Base-by-base conservation (phyloP, 1,139 yeast species). In the Kluyveromyces sp. region DNA sequence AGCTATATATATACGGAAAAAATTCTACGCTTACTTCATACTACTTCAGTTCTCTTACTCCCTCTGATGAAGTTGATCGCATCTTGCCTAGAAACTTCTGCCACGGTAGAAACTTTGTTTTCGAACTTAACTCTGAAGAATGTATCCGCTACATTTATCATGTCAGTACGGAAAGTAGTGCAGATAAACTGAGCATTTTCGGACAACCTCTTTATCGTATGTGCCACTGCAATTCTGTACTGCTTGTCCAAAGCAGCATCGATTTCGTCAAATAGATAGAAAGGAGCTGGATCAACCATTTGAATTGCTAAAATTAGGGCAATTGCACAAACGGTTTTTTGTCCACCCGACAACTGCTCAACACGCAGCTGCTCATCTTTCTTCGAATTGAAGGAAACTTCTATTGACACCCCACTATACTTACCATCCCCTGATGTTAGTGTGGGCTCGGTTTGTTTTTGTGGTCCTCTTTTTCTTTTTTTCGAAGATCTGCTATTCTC, bases 171-270 rank as follows among this genome's bases (percentile, higher is more conserved):
- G 70, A 94, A 94, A 0, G 98, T 92, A 1, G 98, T 92, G 63
- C 97, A 89, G 33, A 92, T 87, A 58, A 92, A 92, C 62, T 92
- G 99, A 6, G 94, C 94, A 34, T 69, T 66, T 8, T 55, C 52
- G 13, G 95, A 76, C 44, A 89, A 67, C 36, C 76, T 73, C 47
- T 77, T 71, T 48, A 92, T 81, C 72, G 86, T 70, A 31, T 73
- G 67, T 0, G 98, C 96, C 15, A 92, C 96, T 0, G 96, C 80
- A 0, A 86, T 77, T 55, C 98, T 76, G 61, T 89, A 89, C 59
- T 87, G 96, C 2, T 95, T 79, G 66, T 92, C 99, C 49, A 92
- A 71, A 53, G 92, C 92, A 7, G 97, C 96, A 67, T 92, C 98
- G 48, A 92, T 83, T 68, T 92, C 98, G 64, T 92, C 98, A 64